Base-by-base conservation (phyloP, 2,329 filamentous ascomycete genomes). In the Ophioceras dolichostomum region DNA sequence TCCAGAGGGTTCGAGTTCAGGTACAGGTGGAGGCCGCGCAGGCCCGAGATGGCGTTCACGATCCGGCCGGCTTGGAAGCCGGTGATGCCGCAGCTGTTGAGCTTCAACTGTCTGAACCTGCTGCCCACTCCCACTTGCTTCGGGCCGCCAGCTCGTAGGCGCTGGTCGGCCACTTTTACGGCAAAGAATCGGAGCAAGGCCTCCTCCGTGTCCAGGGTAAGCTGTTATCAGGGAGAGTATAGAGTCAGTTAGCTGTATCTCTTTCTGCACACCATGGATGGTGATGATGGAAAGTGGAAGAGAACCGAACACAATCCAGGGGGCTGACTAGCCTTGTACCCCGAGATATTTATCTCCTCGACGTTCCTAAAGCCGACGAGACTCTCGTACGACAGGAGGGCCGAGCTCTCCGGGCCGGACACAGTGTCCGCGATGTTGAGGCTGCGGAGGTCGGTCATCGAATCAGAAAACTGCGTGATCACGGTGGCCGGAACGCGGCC, bases 1-100 rank as follows among this genome's bases (percentile, higher is more conserved):
- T 75, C 71, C 4, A 76, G 54, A 2, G 64, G 66, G 44, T 73
- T 75, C 21, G 62, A 64, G 45, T 62, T 68, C 28, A 74, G 56
- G 26, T 62, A 59, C 3, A 74, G 53, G 19, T 66, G 63, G 29
- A 73, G 53, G 34, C 64, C 63, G 27, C 60, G 58, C 21, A 60
- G 54, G 2, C 69, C 68, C 19, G 38, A 30, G 54, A 74, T 64
- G 21, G 65, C 60, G 29, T 61, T 60, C 43, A 75, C 66, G 5
- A 76, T 55, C 5, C 61, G 60, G 1, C 67, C 69, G 4, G 68
- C 61, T 35, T 68, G 61, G 12, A 57, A 51, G 17, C 70, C 69
- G 1, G 61, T 67, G 27, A 76, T 58, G 4, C 67, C 65, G 42
- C 68, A 74, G 43, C 66, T 63, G 44, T 68, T 69, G 8, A 76